Conservation (phyloP, 1,284 basidiomycete genomes). For the Neolentinus lepideus region DNA sequence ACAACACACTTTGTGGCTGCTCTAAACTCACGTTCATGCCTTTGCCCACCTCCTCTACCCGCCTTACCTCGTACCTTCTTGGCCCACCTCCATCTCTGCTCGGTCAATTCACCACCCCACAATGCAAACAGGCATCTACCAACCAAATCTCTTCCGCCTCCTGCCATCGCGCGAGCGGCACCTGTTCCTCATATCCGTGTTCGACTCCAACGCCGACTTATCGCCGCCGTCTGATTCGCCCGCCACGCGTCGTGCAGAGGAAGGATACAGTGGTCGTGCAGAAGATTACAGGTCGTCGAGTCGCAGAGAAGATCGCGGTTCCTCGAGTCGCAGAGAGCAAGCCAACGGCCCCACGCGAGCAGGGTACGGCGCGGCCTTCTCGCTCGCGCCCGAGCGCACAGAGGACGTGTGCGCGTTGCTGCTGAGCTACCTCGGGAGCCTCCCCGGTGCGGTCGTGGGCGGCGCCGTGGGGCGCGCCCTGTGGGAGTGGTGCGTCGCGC, state of each 20-base stretch:
- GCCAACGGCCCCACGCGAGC: too few relatives aligned
- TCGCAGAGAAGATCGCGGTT: conserved; percentile 5
- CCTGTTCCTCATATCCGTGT: conserved; percentile 26
- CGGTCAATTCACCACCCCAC: too few relatives aligned
- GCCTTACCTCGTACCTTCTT: conserved; percentile 23
- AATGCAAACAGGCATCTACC: conserved; percentile 30
- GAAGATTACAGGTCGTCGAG: conserved; percentile 11
- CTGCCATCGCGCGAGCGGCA: conserved; percentile 26
- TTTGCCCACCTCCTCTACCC: conserved; percentile 25
- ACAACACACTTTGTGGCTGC: too few relatives aligned
- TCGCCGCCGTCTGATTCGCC: too few relatives aligned
- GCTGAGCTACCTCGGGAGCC: conserved; percentile 45
- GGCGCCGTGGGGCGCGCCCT: conserved; percentile 35
- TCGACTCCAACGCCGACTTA: conserved; percentile 21
- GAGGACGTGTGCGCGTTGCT: conserved; percentile 56
- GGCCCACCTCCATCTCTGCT: background rate
- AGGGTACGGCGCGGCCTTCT: conserved; percentile 14
- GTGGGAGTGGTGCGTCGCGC: conserved; percentile 44
- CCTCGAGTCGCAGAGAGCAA: too few relatives aligned
- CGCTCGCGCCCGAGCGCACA: conserved; percentile 43
- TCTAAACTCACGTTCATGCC: conserved; percentile 37
- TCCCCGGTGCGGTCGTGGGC: conserved; percentile 46
- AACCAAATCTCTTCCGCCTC: conserved; percentile 39
- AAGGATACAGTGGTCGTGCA: too few relatives aligned
- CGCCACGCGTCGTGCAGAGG: too few relatives aligned